Conservation (phyloP, 495 filamentous ascomycete genomes). For the Neurospora hispaniola region DNA sequence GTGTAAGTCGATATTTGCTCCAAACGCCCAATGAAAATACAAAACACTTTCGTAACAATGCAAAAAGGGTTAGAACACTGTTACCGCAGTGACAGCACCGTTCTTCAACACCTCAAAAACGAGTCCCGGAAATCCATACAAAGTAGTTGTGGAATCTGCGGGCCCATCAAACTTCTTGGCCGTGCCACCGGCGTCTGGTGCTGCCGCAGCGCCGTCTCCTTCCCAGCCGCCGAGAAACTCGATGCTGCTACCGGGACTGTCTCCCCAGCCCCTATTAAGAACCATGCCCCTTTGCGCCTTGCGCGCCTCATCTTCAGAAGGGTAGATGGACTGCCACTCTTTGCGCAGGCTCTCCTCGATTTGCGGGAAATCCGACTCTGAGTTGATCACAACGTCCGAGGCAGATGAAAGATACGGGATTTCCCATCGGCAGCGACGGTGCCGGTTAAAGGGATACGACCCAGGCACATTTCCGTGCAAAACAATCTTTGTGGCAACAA, state of each 20-base stretch:
- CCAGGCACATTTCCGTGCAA: constrained; percentile 91
- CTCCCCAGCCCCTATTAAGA: constrained; percentile 79
- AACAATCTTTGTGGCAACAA: constrained; percentile 81
- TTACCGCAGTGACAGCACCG: constrained; percentile 76
- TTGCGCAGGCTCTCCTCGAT: constrained; percentile 55
- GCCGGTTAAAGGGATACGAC: constrained; percentile 91
- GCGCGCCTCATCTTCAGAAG: constrained; percentile 48
- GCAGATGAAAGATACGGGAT: constrained; percentile 46
- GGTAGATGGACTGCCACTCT: constrained; percentile 61
- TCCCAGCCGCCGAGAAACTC: constrained; percentile 88
- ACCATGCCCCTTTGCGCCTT: constrained; percentile 70
- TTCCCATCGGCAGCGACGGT: constrained; percentile 81
- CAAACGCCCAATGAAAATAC: not conserved
- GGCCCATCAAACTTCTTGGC: constrained; percentile 26
- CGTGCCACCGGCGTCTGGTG: constrained; percentile 19
- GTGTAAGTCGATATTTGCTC: not conserved
- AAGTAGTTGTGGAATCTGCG: constrained; percentile 68
- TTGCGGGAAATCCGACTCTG: constrained; percentile 67
- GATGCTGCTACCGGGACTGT: constrained; percentile 82
- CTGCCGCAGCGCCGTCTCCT: constrained; percentile 44
- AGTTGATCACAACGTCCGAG: constrained; percentile 38
- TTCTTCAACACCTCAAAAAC: constrained; percentile 95
- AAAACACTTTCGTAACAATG: not conserved
- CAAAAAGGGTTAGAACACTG: constrained; percentile 43
- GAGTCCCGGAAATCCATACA: constrained; percentile 89